Percentiles rank a stretch among this genome's conserved stretches.
Evolutionary conservation across 225 moss, liverwort and hornwort species (phyloP).

Genomic region (Ulota crispa): DNA sequence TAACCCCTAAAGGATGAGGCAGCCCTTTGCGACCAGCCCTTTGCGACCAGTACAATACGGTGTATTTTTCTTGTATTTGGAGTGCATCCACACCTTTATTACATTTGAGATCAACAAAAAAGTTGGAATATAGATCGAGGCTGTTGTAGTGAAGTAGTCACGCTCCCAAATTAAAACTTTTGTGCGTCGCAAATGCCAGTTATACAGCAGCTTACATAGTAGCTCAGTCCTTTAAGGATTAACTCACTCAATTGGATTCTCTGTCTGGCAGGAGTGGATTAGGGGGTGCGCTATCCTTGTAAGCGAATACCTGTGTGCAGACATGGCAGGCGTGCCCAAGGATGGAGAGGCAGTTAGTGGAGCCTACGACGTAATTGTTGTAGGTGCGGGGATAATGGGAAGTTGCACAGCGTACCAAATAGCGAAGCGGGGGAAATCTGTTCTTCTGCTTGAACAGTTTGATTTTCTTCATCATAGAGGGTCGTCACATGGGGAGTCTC

Average conservation of each 20-base stretch:
- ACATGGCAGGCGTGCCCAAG: constrained; percentile 32
- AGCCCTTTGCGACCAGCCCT: too few species aligned
- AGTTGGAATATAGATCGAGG: too few species aligned
- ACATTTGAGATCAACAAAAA: too few species aligned
- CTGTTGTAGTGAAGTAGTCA: too few species aligned
- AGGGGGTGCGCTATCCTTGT: background rate
- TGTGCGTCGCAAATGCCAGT: too few species aligned
- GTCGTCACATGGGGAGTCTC: constrained; percentile 88
- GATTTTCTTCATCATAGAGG: constrained; percentile 88
- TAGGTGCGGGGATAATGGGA: constrained; percentile 92
- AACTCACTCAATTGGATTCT: constrained; percentile 6
- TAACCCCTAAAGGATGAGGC: too few species aligned
- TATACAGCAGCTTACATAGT: too few species aligned
- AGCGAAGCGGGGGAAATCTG: constrained; percentile 77
- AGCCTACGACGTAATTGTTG: constrained; percentile 74
- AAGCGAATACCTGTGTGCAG: constrained; percentile 7
- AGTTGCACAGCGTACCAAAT: constrained; percentile 84
- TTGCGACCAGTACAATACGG: too few species aligned
- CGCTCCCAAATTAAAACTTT: too few species aligned
- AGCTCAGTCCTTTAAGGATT: too few species aligned
- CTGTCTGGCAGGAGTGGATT: constrained; percentile 14
- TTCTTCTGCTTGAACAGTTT: constrained; percentile 83
- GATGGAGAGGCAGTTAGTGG: constrained; percentile 59
- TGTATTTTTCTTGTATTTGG: too few species aligned
- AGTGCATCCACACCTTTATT: too few species aligned